These are phyloP conservation scores for Colletotrichum sp. DNA, from an alignment of 2,329 filamentous ascomycete species.

Conservation along the genomic window DNA sequence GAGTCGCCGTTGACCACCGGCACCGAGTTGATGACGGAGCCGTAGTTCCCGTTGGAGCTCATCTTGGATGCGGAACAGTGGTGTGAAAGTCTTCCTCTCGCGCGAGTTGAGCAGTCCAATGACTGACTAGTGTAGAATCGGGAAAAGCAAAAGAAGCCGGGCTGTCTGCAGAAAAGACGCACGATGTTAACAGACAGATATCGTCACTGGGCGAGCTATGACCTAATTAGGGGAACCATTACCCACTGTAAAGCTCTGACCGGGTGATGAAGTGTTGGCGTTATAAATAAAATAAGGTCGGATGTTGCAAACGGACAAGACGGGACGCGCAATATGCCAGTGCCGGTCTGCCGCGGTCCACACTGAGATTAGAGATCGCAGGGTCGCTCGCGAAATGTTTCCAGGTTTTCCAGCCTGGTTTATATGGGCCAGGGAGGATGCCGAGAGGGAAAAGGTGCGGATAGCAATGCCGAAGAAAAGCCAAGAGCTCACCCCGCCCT, in stretches of 20 bases:
- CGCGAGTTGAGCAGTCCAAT: neutral
- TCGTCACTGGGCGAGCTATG: neutral
- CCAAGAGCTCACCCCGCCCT: neutral
- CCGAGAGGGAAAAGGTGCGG: neutral
- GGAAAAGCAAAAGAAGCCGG: neutral
- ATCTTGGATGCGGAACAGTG: neutral
- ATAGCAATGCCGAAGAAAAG: constrained; percentile 10
- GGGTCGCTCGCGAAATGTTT: neutral
- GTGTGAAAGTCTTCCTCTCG: neutral
- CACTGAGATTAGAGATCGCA: neutral
- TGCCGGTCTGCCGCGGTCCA: constrained; percentile 10
- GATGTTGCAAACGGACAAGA: neutral
- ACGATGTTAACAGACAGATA: neutral
- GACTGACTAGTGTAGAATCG: neutral
- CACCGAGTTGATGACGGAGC: constrained; percentile 1
- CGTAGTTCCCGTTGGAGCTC: neutral
- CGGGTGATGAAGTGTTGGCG: neutral
- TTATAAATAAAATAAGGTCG: neutral
- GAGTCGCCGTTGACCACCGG: constrained; percentile 7
- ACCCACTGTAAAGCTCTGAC: neutral
- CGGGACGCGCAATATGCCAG: constrained; percentile 4
- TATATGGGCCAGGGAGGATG: constrained; percentile 9
- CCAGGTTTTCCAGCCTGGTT: constrained; percentile 12
- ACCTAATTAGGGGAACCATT: neutral
- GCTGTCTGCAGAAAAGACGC: neutral